Percentiles rank a stretch among this genome's conserved stretches.
These are phyloP conservation scores for Penicillium maclennaniae DNA, from an alignment of 495 filamentous ascomycete species.

Conservation along the genomic window DNA sequence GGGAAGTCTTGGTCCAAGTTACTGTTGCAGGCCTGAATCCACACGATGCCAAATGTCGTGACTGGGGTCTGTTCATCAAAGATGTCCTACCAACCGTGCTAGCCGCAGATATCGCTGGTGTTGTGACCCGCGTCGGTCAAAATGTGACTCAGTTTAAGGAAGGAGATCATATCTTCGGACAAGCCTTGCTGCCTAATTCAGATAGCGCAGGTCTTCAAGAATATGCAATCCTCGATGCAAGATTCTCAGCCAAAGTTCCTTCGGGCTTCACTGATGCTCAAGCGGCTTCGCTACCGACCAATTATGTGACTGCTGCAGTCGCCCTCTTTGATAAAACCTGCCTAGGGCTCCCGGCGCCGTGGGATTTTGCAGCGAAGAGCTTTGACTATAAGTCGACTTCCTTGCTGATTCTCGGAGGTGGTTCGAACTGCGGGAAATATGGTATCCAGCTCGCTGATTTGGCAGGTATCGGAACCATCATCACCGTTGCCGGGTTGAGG, in stretches of 20 bases:
- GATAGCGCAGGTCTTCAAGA: constrained; percentile 17
- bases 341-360: constrained; percentile 15
- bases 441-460: constrained; percentile 27
- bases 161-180: too few relatives aligned
- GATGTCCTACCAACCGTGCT: constrained; percentile 19
- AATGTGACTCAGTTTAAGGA: constrained; percentile 3
- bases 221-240: constrained; percentile 23
- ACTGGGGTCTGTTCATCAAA: constrained; percentile 24
- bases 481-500: constrained; percentile 3
- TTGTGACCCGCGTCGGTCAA: constrained; percentile 22
- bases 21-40: constrained; percentile 28
- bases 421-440: constrained; percentile 25
- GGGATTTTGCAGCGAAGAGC: constrained; percentile 4
- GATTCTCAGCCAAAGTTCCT: constrained; percentile 17
- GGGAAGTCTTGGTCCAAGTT: constrained; percentile 25
- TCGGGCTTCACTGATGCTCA: constrained; percentile 21
- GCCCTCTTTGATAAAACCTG: constrained; percentile 21
- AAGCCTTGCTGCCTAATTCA: too few relatives aligned
- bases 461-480: constrained; percentile 25
- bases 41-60: constrained; percentile 24
- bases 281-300: constrained; percentile 25
- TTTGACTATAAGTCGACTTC: constrained; percentile 21
- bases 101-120: constrained; percentile 24
- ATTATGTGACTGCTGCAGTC: constrained; percentile 20
- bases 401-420: constrained; percentile 32